Base-by-base conservation (phyloP, 805 yeast genomes). In the Candida fluviatilis region DNA sequence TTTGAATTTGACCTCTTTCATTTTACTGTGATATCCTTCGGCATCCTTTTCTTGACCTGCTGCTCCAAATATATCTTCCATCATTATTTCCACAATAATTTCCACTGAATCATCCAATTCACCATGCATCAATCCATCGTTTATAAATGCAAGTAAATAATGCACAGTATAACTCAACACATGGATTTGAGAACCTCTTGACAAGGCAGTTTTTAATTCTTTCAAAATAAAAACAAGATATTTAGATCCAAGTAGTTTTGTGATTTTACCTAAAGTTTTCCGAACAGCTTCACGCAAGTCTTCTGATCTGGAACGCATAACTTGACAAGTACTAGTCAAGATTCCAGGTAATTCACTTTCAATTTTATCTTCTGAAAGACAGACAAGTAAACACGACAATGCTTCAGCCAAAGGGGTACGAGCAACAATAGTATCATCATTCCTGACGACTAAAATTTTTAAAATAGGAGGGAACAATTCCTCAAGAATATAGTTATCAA, bases 41-140 rank as follows among this genome's bases (percentile, higher is more conserved):
- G 93, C 90, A 47, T 93, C 98, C 56, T 93, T 91, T 53, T 93
- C 98, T 54, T 83, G 84, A 25, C 96, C 95, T 3, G 95, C 85
- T 7, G 82, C 75, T 17, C 99, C 99, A 59, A 93, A 90, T 3
- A 80, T 75, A 53, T 91, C 96, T 53, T 89, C 95, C 96, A 91
- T 91, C 16, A 90, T 71, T 12, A 88, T 68, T 16, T 77, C 80
- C 48, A 82, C 80, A 10, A 90, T 62, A 38, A 82, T 49, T 2
- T 64, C 64, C 3, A 82, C 76, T 8, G 78, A 70, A 11, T 76
- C 81, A 57, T 89, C 93, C 31, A 91, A 63, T 42, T 86, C 95
- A 5, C 95, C 95, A 46, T 76, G 84, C 0, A 53, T 41, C 31
- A 86, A 58, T 4, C 48, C 43, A 4, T 60, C 67, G 4, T 64